Evolutionary conservation across 2,329 filamentous ascomycete species (phyloP), one percentile per base, ranked within the genome.

Genomic region (Myriangium duriaei): DNA sequence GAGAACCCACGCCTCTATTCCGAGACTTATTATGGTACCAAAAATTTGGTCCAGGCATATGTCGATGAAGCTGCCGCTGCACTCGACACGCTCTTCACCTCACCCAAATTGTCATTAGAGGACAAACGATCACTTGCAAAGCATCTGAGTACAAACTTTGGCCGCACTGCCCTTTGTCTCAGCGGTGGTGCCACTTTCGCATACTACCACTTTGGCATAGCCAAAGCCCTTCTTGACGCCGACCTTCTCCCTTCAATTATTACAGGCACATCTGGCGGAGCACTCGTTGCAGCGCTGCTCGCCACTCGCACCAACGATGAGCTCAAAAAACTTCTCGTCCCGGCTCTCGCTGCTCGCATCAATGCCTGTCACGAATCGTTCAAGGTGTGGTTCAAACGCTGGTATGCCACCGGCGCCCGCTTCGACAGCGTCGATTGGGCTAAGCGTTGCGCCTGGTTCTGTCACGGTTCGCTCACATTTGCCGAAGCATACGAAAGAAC

Each of bases 21-120:
- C 51, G 87, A 96, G 62, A 93, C 88, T 3, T 98, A 98, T 56
- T 94, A 86, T 50, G 91, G 91, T 19, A 96, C 91, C n/a, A 98
- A 98, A 60, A 76, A 91, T 44, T 61, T 95, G 46, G 83, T 94
- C 18, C 91, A 96, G 59, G 77, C 79, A 39, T 96, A 88, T 53
- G 66, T 94, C 31, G 84, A 95, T 44, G 87, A 96, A 61, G 79
- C 81, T 34, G 77, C 81, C 64, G 69, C 60, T 2, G 71, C 70
- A 18, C 66, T 94, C 32, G 67, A 71, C 36, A 74, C 91, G 44
- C 62, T 96, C 9, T 62, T 79, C 3, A 64, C 71, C 31, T 85
- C 79, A 7, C 67, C 72, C 19, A 73, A 81, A 47, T 64, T 95
- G 19, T 66, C 71, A 4, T 57, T 68, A 12, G 79, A 87, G 15